These are phyloP conservation scores for Boletellus deceptivus DNA, from an alignment of 1,284 basidiomycete species.

Conservation along the genomic window DNA sequence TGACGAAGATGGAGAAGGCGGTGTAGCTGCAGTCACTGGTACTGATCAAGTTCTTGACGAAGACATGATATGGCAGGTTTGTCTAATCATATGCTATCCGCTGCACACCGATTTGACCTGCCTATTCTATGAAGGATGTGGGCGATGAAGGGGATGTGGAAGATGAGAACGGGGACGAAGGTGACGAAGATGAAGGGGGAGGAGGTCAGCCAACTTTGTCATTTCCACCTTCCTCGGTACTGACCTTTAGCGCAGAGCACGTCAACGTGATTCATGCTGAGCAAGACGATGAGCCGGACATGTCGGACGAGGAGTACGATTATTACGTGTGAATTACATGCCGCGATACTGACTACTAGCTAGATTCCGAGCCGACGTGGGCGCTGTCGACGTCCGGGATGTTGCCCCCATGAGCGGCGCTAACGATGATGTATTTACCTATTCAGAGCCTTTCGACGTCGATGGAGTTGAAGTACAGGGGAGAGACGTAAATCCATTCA, in stretches of 20 bases:
- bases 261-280: slow-evolving; percentile 49
- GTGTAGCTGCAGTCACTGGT: slow-evolving; percentile 38
- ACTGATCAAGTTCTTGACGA: slow-evolving; percentile 44
- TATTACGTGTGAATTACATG: background rate
- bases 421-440: slow-evolving; percentile 52
- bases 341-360: slow-evolving; percentile 14
- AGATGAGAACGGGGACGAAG: slow-evolving; percentile 41
- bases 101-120: slow-evolving; percentile 2
- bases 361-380: slow-evolving; percentile 52
- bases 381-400: slow-evolving; percentile 44
- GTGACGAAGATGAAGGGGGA: slow-evolving; percentile 44
- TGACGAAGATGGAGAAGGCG: slow-evolving; percentile 52
- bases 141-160: slow-evolving; percentile 58
- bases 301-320: slow-evolving; percentile 68
- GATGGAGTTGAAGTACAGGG: slow-evolving; percentile 35
- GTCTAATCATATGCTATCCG: slow-evolving; percentile 20
- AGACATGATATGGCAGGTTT: slow-evolving; percentile 75
- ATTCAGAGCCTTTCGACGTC: slow-evolving; percentile 48
- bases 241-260: slow-evolving; percentile 26
- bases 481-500: slow-evolving; percentile 48
- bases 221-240: background rate
- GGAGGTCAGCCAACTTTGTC: slow-evolving; percentile 35
- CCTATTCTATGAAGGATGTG: slow-evolving; percentile 48
- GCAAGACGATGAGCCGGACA: slow-evolving; percentile 59
- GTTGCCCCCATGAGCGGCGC: slow-evolving; percentile 32